Conservation (phyloP, 2,329 filamentous ascomycete species). For the Parafenestella ontariensis region DNA sequence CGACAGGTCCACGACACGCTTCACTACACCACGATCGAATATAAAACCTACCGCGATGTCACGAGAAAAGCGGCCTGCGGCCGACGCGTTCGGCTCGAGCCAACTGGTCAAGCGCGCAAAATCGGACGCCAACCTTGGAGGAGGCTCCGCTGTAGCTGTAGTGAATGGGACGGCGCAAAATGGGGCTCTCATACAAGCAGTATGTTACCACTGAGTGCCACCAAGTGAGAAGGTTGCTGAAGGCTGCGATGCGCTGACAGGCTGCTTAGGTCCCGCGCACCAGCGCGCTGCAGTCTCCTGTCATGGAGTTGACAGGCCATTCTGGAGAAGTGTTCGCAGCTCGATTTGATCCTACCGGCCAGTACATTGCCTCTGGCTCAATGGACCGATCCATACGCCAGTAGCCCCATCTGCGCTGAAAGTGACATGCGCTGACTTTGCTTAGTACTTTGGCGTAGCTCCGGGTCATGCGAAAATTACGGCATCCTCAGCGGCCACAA, state of each 20-base stretch:
- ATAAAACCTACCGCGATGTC: slow-evolving; percentile 68
- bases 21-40: neutral
- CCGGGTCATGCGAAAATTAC: slow-evolving; percentile 94
- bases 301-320: slow-evolving; percentile 88
- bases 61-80: slow-evolving; percentile 89
- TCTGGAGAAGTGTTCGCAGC: slow-evolving; percentile 87
- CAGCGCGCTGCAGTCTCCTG: slow-evolving; percentile 83
- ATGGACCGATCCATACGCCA: slow-evolving; percentile 91
- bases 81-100: slow-evolving; percentile 77
- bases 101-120: slow-evolving; percentile 93
- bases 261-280: slow-evolving; percentile 73
- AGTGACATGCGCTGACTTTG: slow-evolving; percentile 20
- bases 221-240: slow-evolving; percentile 37
- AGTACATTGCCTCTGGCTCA: slow-evolving; percentile 89
- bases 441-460: slow-evolving; percentile 89
- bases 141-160: slow-evolving; percentile 63
- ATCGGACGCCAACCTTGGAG: slow-evolving; percentile 63
- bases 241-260: slow-evolving; percentile 40
- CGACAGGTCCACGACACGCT: slow-evolving; percentile 1
- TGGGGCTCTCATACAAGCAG: slow-evolving; percentile 71
- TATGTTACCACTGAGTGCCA: slow-evolving; percentile 61
- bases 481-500: slow-evolving; percentile 87
- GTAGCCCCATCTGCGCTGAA: slow-evolving; percentile 42
- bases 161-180: slow-evolving; percentile 63
- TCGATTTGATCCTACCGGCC: slow-evolving; percentile 87